Base-by-base conservation (phyloP, 805 yeast species). In the Yamadazyma takamatsuzukensis region DNA sequence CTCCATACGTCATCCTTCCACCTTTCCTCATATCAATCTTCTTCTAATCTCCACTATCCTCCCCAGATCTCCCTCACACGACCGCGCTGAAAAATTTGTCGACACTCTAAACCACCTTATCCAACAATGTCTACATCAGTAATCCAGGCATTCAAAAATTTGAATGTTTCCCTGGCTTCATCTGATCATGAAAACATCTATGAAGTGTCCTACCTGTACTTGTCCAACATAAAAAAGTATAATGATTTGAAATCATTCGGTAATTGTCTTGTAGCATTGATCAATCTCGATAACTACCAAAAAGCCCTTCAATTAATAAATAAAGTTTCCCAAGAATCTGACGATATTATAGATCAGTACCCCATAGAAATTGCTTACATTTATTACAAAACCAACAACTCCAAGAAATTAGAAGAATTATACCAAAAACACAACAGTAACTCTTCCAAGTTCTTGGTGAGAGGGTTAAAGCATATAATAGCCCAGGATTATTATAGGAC, bases 331-430 rank as follows among this genome's bases (percentile, higher is more conserved):
- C 25, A 33, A 18, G 61, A 59, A 12, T n/a, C n/a, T n/a, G n/a
- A n/a, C n/a, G 67, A 61, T 5, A 49, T 64, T 18, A 59, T 56
- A 9, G 47, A 41, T 11, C 49, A 53, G 15, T 57, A 72, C 19
- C 47, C 67, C 2, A 49, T 80, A 38, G 84, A 77, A 47, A 59
- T 64, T 18, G 77, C 80, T 3, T 82, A 83, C 46, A 61, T 78
- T 6, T 69, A 69, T 47, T 82, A 83, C 56, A 74, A 78, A 41
- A 46, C 71, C 5, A 83, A 80, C 14, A 49, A 68, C 28, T 52
- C 68, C 19, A 61, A 43, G 5, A 45, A 34, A 23, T 42, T 53
- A 30, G 37, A 52, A 21, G 36, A 50, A 19, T 33, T 61, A 15
- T 50, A 47, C 34, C n/a, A n/a, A n/a, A 26, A 39, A 11, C 23